These are phyloP conservation scores for Murraya koenigii DNA, from an alignment of 345 rosid genomes.

Conservation along the genomic window DNA sequence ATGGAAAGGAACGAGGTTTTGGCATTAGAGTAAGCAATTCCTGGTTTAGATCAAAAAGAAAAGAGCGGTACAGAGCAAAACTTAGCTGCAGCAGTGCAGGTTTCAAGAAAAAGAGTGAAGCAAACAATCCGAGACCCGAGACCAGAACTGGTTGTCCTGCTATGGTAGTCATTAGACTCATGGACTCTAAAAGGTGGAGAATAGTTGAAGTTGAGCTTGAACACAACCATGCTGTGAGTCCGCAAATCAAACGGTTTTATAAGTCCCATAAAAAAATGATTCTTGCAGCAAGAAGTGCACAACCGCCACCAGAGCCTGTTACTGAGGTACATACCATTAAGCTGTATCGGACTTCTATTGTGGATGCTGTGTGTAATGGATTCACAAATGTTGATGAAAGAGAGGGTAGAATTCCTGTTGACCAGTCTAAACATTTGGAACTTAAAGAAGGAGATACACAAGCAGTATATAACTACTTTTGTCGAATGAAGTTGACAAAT, in stretches of 20 bases:
- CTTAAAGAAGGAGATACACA: conserved; percentile 54
- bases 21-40: conserved; percentile 55
- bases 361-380: conserved; percentile 28
- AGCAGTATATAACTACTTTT: conserved; percentile 44
- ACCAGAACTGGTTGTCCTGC: conserved; percentile 55
- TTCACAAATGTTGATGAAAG: conserved; percentile 26
- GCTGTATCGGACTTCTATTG: conserved; percentile 36
- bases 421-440: conserved; percentile 38
- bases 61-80: conserved; percentile 51
- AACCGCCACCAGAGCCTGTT: conserved; percentile 36
- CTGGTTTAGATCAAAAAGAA: conserved; percentile 45
- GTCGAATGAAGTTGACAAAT: conserved; percentile 51
- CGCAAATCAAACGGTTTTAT: conserved; percentile 37
- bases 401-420: conserved; percentile 28
- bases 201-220: conserved; percentile 47
- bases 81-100: conserved; percentile 58
- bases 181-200: conserved; percentile 49
- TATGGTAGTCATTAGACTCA: conserved; percentile 41
- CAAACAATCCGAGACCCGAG: conserved; percentile 46
- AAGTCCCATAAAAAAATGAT: conserved; percentile 46
- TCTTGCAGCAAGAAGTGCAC: conserved; percentile 36
- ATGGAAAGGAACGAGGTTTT: conserved; percentile 48
- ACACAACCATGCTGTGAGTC: conserved; percentile 45
- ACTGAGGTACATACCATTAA: conserved; percentile 44
- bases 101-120: conserved; percentile 52